phyloP scores from a whole-genome alignment of 208 protist genomes.

The Trypanosoma caninum region DNA sequence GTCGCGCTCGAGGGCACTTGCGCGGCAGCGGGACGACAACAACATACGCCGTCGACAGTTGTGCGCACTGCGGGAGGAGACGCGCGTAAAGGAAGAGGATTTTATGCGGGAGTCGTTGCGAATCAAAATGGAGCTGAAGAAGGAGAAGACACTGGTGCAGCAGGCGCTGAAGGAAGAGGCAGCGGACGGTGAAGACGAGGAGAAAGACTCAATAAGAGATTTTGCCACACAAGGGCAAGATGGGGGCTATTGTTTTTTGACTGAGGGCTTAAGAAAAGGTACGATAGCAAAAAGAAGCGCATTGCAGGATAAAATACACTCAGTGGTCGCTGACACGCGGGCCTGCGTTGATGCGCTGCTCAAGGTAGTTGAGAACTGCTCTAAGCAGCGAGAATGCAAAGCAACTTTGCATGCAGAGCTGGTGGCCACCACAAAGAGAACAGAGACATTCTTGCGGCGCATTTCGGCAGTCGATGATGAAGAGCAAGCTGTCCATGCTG shows the following conservation, averaged over 20 bases:
- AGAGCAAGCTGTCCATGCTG: neutral
- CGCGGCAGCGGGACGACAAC: slow-evolving; percentile 13
- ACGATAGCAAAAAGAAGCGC: neutral
- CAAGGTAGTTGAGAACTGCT: neutral
- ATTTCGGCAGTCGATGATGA: neutral
- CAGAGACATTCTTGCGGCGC: slow-evolving; percentile 1
- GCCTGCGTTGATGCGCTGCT: neutral
- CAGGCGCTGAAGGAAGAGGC: neutral
- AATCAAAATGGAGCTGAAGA: slow-evolving; percentile 9
- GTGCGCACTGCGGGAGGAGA: slow-evolving; percentile 9
- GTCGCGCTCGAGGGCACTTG: slow-evolving; percentile 1
- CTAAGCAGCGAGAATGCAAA: slow-evolving; percentile 1
- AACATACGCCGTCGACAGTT: neutral
- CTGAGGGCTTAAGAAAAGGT: neutral
- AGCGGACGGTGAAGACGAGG: neutral
- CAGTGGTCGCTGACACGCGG: neutral
- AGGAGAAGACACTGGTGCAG: neutral
- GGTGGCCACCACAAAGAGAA: neutral
- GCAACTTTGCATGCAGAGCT: neutral
- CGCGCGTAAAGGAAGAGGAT: slow-evolving; percentile 24
- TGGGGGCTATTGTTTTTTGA: neutral
- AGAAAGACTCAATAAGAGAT: no score
- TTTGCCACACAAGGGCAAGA: neutral
- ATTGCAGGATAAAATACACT: slow-evolving; percentile 8
- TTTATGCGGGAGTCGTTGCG: slow-evolving; percentile 21